Evolutionary conservation across 495 filamentous ascomycete species (phyloP).

Genomic region (Tuber aestivum): DNA sequence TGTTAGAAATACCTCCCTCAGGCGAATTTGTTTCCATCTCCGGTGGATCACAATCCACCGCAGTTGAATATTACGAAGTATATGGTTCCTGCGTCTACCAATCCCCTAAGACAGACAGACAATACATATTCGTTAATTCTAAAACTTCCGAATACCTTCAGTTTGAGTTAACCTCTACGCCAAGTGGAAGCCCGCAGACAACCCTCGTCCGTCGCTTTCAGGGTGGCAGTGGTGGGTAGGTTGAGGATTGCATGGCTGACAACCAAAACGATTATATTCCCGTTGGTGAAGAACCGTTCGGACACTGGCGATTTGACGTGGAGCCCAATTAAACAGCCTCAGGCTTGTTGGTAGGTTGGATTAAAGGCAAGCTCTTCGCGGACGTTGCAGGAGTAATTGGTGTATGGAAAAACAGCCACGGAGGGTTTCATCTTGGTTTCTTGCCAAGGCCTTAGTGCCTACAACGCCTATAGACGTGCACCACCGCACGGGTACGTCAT

Average conservation of each 20-base stretch:
- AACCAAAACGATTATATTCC: slow-evolving; percentile 44
- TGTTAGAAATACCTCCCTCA: slow-evolving; percentile 43
- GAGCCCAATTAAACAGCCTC: slow-evolving; percentile 40
- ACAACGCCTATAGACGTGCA: slow-evolving; percentile 43
- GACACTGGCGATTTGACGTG: slow-evolving; percentile 44
- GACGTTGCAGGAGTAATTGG: slow-evolving; percentile 45
- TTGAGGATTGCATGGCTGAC: slow-evolving; percentile 45
- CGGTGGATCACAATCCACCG: slow-evolving; percentile 42
- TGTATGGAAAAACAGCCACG: slow-evolving; percentile 40
- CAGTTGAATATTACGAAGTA: slow-evolving; percentile 30
- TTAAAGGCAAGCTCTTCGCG: slow-evolving; percentile 41
- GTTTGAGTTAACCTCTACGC: slow-evolving; percentile 39
- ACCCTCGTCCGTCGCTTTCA: slow-evolving; percentile 43
- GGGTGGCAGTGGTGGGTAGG: slow-evolving; percentile 43
- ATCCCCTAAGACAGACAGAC: slow-evolving; percentile 26
- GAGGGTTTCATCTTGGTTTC: slow-evolving; percentile 45
- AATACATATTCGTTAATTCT: slow-evolving; percentile 45
- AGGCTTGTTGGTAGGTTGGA: slow-evolving; percentile 40
- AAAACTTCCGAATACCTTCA: slow-evolving; percentile 45
- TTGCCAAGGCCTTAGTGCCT: slow-evolving; percentile 44
- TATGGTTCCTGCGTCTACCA: slow-evolving; percentile 34
- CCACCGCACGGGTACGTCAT: slow-evolving; percentile 42
- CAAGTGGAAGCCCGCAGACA: slow-evolving; percentile 38
- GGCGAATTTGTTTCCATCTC: slow-evolving; percentile 37
- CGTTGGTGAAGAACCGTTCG: slow-evolving; percentile 44